phyloP scores from a whole-genome alignment of 2,329 filamentous ascomycete species.

The Trichoderma sp. region DNA sequence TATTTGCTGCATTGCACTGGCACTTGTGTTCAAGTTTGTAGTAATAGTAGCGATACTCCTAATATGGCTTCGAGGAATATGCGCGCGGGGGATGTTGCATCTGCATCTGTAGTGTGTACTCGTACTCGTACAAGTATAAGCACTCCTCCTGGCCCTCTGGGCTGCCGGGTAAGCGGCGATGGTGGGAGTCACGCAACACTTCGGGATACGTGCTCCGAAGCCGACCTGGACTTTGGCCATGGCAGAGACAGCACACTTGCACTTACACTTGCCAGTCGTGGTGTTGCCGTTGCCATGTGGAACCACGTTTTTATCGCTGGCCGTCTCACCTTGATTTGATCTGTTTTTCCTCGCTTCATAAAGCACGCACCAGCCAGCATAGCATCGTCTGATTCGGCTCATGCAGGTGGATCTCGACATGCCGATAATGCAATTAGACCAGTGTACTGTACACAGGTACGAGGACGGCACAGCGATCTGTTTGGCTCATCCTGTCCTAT shows the following conservation, averaged over 20 bases:
- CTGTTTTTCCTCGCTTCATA: background rate
- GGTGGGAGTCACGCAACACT: background rate
- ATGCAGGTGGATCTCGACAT: slow-evolving; percentile 17
- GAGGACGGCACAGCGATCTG: background rate
- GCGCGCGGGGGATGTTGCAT: background rate
- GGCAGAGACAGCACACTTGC: background rate
- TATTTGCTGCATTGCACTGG: background rate
- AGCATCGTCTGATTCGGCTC: slow-evolving; percentile 14
- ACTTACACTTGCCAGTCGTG: background rate
- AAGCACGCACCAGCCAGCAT: background rate
- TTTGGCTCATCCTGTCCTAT: background rate
- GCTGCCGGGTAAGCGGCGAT: slow-evolving; percentile 8
- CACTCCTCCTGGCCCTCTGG: background rate
- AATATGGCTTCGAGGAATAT: background rate
- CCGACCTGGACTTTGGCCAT: background rate
- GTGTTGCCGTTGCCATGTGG: background rate
- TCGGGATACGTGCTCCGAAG: background rate
- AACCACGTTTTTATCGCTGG: background rate
- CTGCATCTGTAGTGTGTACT: background rate
- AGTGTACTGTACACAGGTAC: background rate
- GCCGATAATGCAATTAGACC: slow-evolving; percentile 19
- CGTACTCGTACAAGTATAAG: background rate
- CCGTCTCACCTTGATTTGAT: background rate
- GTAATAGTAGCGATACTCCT: background rate
- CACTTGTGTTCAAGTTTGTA: background rate